phyloP scores from a whole-genome alignment of 139 green algal species.

The Micractinium sp. region DNA sequence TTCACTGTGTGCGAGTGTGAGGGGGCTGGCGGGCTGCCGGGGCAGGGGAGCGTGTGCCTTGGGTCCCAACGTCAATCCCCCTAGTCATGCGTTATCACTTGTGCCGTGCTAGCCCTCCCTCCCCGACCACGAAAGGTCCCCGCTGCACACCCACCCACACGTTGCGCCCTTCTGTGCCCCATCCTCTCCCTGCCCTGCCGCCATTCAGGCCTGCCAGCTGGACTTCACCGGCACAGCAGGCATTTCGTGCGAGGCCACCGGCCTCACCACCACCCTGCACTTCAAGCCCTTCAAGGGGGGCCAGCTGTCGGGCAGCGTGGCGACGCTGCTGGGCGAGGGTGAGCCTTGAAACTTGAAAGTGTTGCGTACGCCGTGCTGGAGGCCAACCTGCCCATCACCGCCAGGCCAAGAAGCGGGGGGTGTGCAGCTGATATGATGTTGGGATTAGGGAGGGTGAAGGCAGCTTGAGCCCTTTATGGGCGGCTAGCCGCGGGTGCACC shows the following conservation, averaged over 20 bases:
- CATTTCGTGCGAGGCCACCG: slow-evolving; percentile 12
- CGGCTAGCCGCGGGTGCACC: too few relatives aligned
- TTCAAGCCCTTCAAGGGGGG: slow-evolving; percentile 19
- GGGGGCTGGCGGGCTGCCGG: neutral
- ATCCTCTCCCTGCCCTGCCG: neutral
- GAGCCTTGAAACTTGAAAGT: neutral
- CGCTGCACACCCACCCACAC: neutral
- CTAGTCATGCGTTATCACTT: too few relatives aligned
- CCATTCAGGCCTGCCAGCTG: slow-evolving; percentile 14
- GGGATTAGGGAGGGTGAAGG: too few relatives aligned
- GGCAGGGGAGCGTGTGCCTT: neutral
- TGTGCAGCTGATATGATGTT: too few relatives aligned
- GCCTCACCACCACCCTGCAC: neutral
- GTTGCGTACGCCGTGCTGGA: too few relatives aligned
- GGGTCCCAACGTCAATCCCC: too few relatives aligned
- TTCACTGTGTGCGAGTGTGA: neutral
- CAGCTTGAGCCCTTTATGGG: too few relatives aligned
- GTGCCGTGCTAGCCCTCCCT: neutral
- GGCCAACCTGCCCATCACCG: too few relatives aligned
- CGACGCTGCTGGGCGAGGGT: slow-evolving; percentile 10
- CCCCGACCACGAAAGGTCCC: too few relatives aligned
- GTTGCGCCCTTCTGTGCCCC: too few relatives aligned
- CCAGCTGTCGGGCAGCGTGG: slow-evolving; percentile 3
- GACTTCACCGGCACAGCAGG: neutral
- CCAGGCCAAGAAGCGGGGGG: too few relatives aligned